A percentile compares a stretch with the other conserved stretches of the same genome.
Conservation (phyloP, 1,284 basidiomycete species). For the Naganishia sp. region DNA sequence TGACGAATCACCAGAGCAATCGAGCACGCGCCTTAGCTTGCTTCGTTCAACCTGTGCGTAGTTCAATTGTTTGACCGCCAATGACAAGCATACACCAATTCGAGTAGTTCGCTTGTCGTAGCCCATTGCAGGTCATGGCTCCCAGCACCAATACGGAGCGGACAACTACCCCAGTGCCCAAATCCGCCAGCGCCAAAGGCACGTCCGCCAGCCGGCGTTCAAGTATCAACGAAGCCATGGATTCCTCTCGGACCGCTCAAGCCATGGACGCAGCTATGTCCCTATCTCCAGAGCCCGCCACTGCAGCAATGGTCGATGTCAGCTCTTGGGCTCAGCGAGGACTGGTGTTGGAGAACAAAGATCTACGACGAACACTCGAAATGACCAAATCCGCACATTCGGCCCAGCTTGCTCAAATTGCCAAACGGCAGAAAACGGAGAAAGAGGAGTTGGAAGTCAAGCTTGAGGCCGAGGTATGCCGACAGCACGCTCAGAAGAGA, state of each 20-base stretch:
- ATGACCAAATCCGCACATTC: constrained; percentile 26
- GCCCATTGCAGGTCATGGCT: not conserved
- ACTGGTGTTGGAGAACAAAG: constrained; percentile 25
- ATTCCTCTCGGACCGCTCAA: constrained; percentile 11
- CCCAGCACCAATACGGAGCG: not conserved
- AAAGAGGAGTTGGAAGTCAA: constrained; percentile 25
- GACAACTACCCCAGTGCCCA: not conserved
- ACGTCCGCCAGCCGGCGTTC: not conserved
- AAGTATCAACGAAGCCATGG: not conserved
- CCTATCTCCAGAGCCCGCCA: constrained; percentile 1
- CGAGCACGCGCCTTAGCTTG: not conserved
- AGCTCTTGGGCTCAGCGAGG: constrained; percentile 23
- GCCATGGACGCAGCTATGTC: not conserved
- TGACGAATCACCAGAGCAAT: not conserved
- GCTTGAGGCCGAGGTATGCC: constrained; percentile 18
- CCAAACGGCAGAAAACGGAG: constrained; percentile 22
- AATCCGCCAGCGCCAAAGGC: not conserved
- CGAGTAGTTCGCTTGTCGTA: too few species aligned
- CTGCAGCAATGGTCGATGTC: constrained; percentile 21
- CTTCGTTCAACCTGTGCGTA: not conserved
- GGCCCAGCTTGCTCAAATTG: constrained; percentile 22
- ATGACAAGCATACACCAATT: too few species aligned
- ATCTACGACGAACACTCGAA: constrained; percentile 19
- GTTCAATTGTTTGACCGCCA: not conserved
- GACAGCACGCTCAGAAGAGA: constrained; percentile 13